Base-by-base conservation (phyloP, 192 early-diverging fungal species). In the Phlyctochytrium arcticum region DNA sequence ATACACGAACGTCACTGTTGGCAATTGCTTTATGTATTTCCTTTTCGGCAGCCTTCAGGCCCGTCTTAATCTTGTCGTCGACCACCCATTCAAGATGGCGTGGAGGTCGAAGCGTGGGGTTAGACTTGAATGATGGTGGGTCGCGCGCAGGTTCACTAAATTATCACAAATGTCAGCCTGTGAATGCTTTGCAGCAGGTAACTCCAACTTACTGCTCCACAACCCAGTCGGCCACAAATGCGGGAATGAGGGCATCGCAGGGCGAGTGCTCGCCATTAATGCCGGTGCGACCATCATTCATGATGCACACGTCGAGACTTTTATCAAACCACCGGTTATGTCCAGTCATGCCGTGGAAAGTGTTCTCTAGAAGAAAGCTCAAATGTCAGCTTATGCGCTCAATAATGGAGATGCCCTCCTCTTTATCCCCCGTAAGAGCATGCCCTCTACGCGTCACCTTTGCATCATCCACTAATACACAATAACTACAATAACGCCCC, bases 271-370 rank as follows among this genome's bases (percentile, higher is more conserved):
- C 80, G 47, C 80, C 80, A 44, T 83, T 79, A 6, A 70, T 12
- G 15, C 75, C 80, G 27, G 66, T 68, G 10, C 82, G 70, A 46
- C 91, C 94, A 69, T 90, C 90, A 58, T 85, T 83, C 49, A 89
- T 87, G 48, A 92, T 74, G 29, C 82, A 69, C 30, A 91, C 57
- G 15, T 75, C 85, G n/a, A 90, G 51, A 6, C 77, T 78, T 71
- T 92, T 95, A 73, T 95, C 93, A 62, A 88, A 92, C 93, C 93
- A 95, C 3, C 93, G 80, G 66, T 96, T 96, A 72, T 83, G 86
- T 4, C 89, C 92, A n/a, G 70, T 73, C 21, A 74, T 65, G 5
- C 80, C 85, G 60, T 90, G 85, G 67, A 89, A 85, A 0, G 60
- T 50, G 33, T 76, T 73, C 59, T 59, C 72, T 76, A 47, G 39